Evolutionary conservation across 208 protist genomes (phyloP).

Genomic region (Leishmania aethiopica): DNA sequence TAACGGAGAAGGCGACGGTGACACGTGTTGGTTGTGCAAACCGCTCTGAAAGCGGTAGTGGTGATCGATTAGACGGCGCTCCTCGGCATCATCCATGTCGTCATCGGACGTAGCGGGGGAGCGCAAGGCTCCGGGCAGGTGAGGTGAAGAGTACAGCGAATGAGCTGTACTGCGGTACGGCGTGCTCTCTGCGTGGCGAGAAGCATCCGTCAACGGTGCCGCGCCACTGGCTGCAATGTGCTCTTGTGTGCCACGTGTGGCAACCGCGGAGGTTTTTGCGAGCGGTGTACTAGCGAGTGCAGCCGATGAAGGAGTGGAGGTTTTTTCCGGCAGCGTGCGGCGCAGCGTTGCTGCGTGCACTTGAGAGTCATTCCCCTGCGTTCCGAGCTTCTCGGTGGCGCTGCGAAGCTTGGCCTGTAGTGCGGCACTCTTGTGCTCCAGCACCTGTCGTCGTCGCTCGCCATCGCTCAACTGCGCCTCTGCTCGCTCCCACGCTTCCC

Average conservation of each 20-base stretch:
- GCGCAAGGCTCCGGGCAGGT: slow-evolving; percentile 11
- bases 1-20: background rate
- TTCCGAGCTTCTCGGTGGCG: background rate
- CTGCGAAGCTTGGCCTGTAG: background rate
- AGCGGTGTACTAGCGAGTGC: background rate
- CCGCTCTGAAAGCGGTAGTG: background rate
- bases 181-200: background rate
- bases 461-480: background rate
- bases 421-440: background rate
- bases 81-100: background rate
- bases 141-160: slow-evolving; percentile 2
- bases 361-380: background rate
- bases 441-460: slow-evolving; percentile 4
- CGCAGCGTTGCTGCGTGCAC: background rate
- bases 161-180: background rate
- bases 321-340: background rate
- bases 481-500: background rate
- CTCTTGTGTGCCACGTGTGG: background rate
- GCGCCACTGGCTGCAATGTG: background rate
- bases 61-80: background rate
- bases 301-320: background rate
- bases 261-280: background rate
- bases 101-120: slow-evolving; percentile 11
- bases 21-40: background rate
- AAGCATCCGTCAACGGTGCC: background rate